Evolutionary conservation across 1,139 yeast species (phyloP).

Genomic region (Zhuliangozyma parablackwelliae): DNA sequence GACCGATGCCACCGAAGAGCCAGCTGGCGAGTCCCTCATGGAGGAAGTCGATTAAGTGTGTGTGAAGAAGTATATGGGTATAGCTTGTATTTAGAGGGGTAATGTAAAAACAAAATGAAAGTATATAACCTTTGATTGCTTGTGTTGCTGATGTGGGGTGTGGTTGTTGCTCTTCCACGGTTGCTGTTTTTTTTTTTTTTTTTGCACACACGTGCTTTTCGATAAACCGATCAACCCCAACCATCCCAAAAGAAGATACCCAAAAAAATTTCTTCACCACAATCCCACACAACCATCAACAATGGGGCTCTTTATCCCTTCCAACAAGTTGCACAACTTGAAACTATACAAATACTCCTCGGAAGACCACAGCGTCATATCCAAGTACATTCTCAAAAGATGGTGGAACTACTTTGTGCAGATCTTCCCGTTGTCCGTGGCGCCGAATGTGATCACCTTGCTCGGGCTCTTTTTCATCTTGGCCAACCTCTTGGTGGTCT

Average conservation of each 20-base stretch:
- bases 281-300: not conserved
- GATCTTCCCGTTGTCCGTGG: constrained; percentile 80
- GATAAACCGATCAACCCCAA: too few species aligned
- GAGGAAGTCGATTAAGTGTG: constrained; percentile 89
- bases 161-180: too few species aligned
- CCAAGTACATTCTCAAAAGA: constrained; percentile 70
- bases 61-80: not conserved
- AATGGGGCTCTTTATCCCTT: constrained; percentile 76
- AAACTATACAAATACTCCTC: constrained; percentile 67
- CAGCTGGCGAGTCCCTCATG: constrained; percentile 89
- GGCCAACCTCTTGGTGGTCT: constrained; percentile 57
- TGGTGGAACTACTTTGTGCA: constrained; percentile 73
- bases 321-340: constrained; percentile 55
- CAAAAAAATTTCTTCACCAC: too few species aligned
- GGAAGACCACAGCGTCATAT: constrained; percentile 76
- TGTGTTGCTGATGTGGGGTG: not conserved
- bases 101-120: not conserved
- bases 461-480: constrained; percentile 71
- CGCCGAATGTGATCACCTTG: constrained; percentile 83
- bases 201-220: too few species aligned
- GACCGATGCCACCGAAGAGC: constrained; percentile 55
- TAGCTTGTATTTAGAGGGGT: constrained; percentile 1
- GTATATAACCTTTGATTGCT: not conserved
- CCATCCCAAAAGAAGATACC: too few species aligned
- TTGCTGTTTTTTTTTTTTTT: too few species aligned